Conservation (phyloP, 371 early-diverging fungal genomes). For the Mucor saturninus region DNA sequence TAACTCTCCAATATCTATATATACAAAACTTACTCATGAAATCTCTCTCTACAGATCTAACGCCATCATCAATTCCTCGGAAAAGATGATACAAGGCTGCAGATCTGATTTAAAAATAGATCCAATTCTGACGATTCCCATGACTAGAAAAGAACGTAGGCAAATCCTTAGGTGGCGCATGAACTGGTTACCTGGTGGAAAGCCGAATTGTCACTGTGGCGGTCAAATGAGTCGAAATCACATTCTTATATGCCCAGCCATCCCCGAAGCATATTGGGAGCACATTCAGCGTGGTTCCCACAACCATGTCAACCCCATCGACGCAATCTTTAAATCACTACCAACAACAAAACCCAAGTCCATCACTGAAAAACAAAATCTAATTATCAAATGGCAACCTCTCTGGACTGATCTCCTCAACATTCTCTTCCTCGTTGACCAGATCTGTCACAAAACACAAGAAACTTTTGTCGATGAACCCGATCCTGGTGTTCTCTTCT, state of each 20-base stretch:
- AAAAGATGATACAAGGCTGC: too few relatives aligned
- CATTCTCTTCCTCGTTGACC: too few relatives aligned
- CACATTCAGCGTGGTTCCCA: neutral
- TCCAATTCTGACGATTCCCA: neutral
- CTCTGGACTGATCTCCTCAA: too few relatives aligned
- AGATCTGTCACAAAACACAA: neutral
- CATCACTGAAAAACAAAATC: too few relatives aligned
- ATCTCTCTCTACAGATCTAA: too few relatives aligned
- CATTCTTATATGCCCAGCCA: neutral
- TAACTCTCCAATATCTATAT: too few relatives aligned
- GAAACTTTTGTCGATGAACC: neutral
- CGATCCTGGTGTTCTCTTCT: neutral
- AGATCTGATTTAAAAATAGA: neutral
- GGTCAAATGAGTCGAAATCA: conserved; percentile 1
- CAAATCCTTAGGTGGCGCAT: conserved; percentile 21
- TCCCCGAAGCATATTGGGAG: neutral
- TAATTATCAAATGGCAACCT: too few relatives aligned
- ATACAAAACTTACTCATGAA: too few relatives aligned
- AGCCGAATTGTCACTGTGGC: conserved; percentile 7
- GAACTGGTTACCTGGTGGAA: conserved; percentile 19
- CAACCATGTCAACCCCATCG: neutral
- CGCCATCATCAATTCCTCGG: too few relatives aligned
- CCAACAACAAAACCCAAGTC: neutral
- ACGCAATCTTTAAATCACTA: neutral
- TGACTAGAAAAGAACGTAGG: neutral